Base-by-base conservation (phyloP, 805 yeast genomes). In the Cephaloascus fragrans region DNA sequence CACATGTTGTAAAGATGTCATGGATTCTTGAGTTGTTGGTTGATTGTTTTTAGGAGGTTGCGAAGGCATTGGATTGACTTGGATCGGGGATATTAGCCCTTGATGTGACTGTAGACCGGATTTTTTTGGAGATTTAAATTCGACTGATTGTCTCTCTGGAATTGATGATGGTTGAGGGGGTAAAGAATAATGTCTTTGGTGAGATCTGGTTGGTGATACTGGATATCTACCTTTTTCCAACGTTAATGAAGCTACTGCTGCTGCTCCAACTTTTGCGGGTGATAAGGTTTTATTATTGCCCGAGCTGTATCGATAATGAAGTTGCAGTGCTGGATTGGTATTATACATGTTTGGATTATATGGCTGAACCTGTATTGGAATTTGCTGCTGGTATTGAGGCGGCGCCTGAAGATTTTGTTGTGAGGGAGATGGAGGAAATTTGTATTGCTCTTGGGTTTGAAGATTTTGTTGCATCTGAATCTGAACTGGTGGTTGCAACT, bases 231-330 rank as follows among this genome's bases (percentile, higher is more conserved):
- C 34, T 32, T 49, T 38, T 37, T 36, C n/a, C 10, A 14, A 23
- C 19, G 54, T 56, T 26, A 73, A 48, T 1, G 65, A 62, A 0
- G 85, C 81, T 1, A 81, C 83, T 1, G 87, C 86, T 18, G 70
- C 73, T 1, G 87, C 87, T 1, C 89, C 89, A 9, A 80, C 68
- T 47, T 76, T 77, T 1, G 86, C 83, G 0, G 88, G 88, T 2
- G 85, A 77, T 23, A 70, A 55, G 15, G 80, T 75, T 43, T 80
- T 56, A 43, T 38, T 12, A 12, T 51, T 37, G n/a, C 55, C 48
- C 31, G 60, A 53, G n/a, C 69, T 67, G 48, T 62, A 66, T 32
- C 59, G 47, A 45, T 49, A 64, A 38, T 56, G 59, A 18, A 55
- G 42, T 2, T 69, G 69, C 4, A 66, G 56, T 6, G 55, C 54